These are phyloP conservation scores for Marsdenia floribunda DNA, from an alignment of 257 asterid genomes.

Conservation along the genomic window DNA sequence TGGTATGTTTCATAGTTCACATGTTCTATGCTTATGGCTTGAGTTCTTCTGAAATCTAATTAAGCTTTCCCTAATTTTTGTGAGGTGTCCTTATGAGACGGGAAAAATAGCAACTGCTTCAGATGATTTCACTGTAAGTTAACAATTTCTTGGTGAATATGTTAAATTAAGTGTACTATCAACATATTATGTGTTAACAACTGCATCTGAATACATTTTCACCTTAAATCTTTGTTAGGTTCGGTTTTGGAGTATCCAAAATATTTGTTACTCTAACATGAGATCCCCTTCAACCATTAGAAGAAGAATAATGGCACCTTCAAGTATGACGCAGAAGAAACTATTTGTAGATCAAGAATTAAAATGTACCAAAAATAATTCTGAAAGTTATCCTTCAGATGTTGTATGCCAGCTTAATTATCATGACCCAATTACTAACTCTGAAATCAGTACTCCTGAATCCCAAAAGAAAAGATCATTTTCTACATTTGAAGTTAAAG, in stretches of 20 bases:
- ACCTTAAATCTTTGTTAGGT: slow-evolving; percentile 37
- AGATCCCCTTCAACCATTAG: slow-evolving; percentile 80
- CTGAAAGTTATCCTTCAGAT: slow-evolving; percentile 14
- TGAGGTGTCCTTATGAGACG: slow-evolving; percentile 76
- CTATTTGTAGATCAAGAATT: slow-evolving; percentile 51
- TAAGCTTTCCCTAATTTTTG: slow-evolving; percentile 20
- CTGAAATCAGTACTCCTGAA: slow-evolving; percentile 60
- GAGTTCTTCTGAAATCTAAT: background rate
- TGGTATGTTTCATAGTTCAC: slow-evolving; percentile 42
- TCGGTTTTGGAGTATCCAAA: slow-evolving; percentile 66
- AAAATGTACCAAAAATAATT: slow-evolving; percentile 19
- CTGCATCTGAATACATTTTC: background rate
- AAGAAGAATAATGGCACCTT: slow-evolving; percentile 62
- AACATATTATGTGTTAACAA: background rate
- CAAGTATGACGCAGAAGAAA: slow-evolving; percentile 49
- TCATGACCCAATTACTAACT: slow-evolving; percentile 25
- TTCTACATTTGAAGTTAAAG: slow-evolving; percentile 34
- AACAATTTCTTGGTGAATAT: background rate
- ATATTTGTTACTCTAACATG: slow-evolving; percentile 64
- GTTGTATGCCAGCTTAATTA: slow-evolving; percentile 16
- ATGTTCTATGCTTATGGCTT: background rate
- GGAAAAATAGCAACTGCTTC: slow-evolving; percentile 93
- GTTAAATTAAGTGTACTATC: background rate
- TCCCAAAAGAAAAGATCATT: slow-evolving; percentile 44
- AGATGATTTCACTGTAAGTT: slow-evolving; percentile 92